Percentiles rank a stretch among this genome's conserved stretches.
Evolutionary conservation across 176 grass and related monocot genomes (phyloP).

Genomic region (Bromus sterilis): DNA sequence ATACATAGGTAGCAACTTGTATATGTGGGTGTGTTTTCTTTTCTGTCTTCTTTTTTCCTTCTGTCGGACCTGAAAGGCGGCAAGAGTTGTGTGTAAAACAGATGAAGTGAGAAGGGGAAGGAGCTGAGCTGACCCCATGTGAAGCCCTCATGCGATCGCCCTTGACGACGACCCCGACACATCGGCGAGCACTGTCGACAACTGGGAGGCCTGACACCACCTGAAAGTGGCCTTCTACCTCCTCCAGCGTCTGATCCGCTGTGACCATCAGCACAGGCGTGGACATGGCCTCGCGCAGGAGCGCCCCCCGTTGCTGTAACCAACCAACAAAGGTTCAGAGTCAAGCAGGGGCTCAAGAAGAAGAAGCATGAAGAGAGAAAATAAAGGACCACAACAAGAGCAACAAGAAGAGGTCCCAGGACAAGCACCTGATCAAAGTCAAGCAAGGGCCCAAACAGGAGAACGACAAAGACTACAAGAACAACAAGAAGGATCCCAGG

Average conservation of each 20-base stretch:
- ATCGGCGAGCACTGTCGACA: conserved; percentile 57
- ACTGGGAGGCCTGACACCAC: conserved; percentile 61
- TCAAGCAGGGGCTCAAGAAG: background rate
- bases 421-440: background rate
- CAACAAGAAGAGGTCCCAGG: background rate
- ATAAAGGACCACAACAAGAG: background rate
- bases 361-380: background rate
- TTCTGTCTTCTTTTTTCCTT: background rate
- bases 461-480: background rate
- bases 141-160: conserved; percentile 53
- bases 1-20: background rate
- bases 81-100: background rate
- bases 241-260: conserved; percentile 55
- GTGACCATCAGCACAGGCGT: conserved; percentile 38
- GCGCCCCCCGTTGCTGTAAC: conserved; percentile 5
- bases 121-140: conserved; percentile 46
- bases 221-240: conserved; percentile 61
- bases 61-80: background rate
- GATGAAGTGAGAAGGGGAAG: background rate
- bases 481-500: background rate
- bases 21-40: background rate
- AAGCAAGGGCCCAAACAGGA: too few species aligned
- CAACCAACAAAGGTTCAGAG: background rate
- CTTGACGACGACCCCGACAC: conserved; percentile 66
- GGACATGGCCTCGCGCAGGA: conserved; percentile 64